Conservation (phyloP, 2,329 filamentous ascomycete genomes). For the Arachnomyces sp. region DNA sequence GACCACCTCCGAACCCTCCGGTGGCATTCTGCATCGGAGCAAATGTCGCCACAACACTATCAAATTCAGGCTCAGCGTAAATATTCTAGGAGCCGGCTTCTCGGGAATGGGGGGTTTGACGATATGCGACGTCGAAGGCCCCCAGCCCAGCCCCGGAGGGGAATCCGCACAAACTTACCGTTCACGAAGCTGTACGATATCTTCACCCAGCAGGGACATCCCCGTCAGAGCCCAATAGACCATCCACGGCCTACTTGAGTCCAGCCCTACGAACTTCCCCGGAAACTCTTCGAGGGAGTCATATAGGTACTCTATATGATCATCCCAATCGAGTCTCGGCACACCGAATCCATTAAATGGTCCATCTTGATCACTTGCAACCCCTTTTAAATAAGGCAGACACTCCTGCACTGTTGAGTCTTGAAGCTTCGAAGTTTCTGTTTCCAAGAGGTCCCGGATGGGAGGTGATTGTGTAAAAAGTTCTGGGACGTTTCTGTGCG, state of each 20-base stretch:
- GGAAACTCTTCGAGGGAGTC: constrained; percentile 54
- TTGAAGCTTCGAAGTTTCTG: constrained; percentile 60
- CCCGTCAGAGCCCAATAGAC: constrained; percentile 84
- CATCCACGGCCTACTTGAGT: constrained; percentile 87
- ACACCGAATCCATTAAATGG: constrained; percentile 63
- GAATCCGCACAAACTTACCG: constrained; percentile 35
- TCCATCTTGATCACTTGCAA: constrained; percentile 40
- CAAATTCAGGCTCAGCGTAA: constrained; percentile 10
- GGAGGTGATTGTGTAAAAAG: constrained; percentile 43
- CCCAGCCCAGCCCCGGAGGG: too few relatives aligned
- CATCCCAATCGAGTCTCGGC: constrained; percentile 59
- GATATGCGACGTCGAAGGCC: too few relatives aligned
- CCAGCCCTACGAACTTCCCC: constrained; percentile 60
- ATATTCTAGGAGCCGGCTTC: constrained; percentile 5
- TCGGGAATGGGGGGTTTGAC: background rate
- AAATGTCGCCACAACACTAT: constrained; percentile 62
- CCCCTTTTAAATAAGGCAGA: constrained; percentile 55
- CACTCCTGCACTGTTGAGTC: constrained; percentile 60
- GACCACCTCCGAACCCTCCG: constrained; percentile 90
- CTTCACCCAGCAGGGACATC: constrained; percentile 66
- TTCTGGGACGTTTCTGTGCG: constrained; percentile 22
- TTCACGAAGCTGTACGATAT: constrained; percentile 57
- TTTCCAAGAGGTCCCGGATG: constrained; percentile 58
- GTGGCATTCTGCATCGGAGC: constrained; percentile 69
- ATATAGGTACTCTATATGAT: constrained; percentile 43